Percentiles rank a stretch among this genome's conserved stretches.
Evolutionary conservation across 2,329 filamentous ascomycete species (phyloP).

Genomic region (Colletotrichum coccodes): DNA sequence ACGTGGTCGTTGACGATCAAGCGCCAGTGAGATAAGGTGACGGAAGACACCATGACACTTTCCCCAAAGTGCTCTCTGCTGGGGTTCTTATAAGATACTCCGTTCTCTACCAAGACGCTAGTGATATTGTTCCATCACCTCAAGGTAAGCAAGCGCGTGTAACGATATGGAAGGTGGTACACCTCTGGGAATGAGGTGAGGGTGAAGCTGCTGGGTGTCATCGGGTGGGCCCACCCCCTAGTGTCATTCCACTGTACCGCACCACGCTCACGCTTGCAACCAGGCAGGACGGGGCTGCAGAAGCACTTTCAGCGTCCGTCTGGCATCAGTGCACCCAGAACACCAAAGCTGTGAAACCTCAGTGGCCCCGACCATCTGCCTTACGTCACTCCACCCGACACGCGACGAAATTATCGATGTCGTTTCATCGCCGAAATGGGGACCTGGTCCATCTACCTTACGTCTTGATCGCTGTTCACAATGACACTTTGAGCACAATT

Average conservation of each 20-base stretch:
- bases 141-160: neutral
- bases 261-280: neutral
- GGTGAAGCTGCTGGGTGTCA: neutral
- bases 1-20: conserved; percentile 1
- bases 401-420: conserved; percentile 19
- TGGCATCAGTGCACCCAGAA: conserved; percentile 7
- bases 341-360: neutral
- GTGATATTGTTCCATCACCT: neutral
- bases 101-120: neutral
- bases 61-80: neutral
- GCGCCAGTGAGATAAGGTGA: conserved; percentile 10
- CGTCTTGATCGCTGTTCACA: conserved; percentile 20
- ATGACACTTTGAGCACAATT: neutral
- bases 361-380: neutral
- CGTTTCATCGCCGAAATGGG: conserved; percentile 8
- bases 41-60: neutral
- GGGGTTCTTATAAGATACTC: neutral
- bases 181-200: neutral
- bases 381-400: conserved; percentile 24
- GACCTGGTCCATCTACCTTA: neutral
- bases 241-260: neutral
- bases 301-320: too few species aligned
- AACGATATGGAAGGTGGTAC: neutral
- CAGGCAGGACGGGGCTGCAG: too few species aligned
- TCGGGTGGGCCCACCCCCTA: neutral